Conservation (phyloP, 139 green algal species). For the Choricystis sp. region DNA sequence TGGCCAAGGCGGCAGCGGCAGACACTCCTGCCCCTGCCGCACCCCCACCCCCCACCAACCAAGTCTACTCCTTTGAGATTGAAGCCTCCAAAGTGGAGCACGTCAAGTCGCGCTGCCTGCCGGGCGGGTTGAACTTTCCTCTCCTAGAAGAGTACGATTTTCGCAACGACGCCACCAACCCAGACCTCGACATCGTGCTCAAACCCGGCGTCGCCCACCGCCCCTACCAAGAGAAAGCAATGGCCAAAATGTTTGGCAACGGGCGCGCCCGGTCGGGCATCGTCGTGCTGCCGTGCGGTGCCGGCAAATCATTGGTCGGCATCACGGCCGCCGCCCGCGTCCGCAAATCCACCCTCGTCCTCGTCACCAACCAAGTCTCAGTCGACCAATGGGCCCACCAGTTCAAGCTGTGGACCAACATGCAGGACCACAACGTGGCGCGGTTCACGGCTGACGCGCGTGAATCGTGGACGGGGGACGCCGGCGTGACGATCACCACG, state of each 20-base stretch:
- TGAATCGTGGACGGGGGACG: constrained; percentile 39
- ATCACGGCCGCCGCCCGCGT: constrained; percentile 74
- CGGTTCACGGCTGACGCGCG: constrained; percentile 80
- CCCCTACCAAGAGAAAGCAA: constrained; percentile 64
- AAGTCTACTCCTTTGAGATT: constrained; percentile 61
- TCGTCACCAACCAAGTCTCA: constrained; percentile 64
- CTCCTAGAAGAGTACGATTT: constrained; percentile 99
- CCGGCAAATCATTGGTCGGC: constrained; percentile 83
- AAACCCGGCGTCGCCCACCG: constrained; percentile 62
- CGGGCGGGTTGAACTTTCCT: constrained; percentile 77
- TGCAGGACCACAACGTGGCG: constrained; percentile 56
- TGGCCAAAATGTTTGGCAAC: constrained; percentile 99
- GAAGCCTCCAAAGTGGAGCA: constrained; percentile 60
- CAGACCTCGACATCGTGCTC: constrained; percentile 64
- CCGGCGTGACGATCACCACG: constrained; percentile 72
- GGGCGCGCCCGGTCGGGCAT: constrained; percentile 75
- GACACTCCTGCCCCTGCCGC: neutral
- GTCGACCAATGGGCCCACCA: constrained; percentile 96
- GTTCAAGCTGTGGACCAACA: constrained; percentile 88
- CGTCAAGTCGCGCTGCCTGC: constrained; percentile 88
- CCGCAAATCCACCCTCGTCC: constrained; percentile 69
- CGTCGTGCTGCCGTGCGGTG: constrained; percentile 95
- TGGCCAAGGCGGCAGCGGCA: neutral
- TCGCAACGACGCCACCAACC: constrained; percentile 56
- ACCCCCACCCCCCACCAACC: constrained; percentile 1